phyloP scores from a whole-genome alignment of 129 eudicot genomes.

The Ambrosia artemisiifolia region DNA sequence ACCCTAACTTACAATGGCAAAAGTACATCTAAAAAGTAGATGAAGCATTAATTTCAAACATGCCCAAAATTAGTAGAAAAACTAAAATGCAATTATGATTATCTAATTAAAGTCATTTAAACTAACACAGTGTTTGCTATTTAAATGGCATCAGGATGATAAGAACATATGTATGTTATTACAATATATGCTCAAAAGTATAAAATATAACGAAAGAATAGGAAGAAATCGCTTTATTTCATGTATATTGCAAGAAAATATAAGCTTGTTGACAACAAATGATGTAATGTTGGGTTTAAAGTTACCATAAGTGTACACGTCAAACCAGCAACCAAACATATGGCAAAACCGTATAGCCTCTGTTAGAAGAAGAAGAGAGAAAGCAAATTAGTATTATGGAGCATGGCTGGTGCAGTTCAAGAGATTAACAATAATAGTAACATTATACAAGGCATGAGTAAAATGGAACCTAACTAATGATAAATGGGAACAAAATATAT shows the following conservation, averaged over 20 bases:
- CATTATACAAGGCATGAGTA: not conserved
- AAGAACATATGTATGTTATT: not conserved
- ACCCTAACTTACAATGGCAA: not conserved
- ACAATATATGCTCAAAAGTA: not conserved
- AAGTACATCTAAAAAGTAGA: not conserved
- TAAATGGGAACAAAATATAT: not conserved
- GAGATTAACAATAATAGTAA: not conserved
- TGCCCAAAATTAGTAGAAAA: not conserved
- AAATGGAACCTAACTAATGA: not conserved
- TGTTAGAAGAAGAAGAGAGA: constrained; percentile 33
- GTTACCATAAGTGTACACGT: constrained; percentile 97
- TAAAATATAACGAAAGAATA: constrained; percentile 2
- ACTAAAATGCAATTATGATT: not conserved
- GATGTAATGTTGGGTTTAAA: constrained; percentile 14
- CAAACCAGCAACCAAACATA: constrained; percentile 86
- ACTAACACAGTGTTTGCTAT: not conserved
- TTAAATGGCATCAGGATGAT: not conserved
- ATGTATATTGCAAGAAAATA: not conserved
- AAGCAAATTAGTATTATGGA: constrained; percentile 13
- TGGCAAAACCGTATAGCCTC: constrained; percentile 91
- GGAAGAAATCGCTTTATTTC: not conserved
- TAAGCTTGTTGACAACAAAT: not conserved
- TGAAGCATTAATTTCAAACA: not conserved
- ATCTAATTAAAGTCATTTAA: not conserved
- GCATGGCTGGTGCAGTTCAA: constrained; percentile 4